Conservation (phyloP, 2,329 filamentous ascomycete species). For the Alternaria hordeiaustralica region DNA sequence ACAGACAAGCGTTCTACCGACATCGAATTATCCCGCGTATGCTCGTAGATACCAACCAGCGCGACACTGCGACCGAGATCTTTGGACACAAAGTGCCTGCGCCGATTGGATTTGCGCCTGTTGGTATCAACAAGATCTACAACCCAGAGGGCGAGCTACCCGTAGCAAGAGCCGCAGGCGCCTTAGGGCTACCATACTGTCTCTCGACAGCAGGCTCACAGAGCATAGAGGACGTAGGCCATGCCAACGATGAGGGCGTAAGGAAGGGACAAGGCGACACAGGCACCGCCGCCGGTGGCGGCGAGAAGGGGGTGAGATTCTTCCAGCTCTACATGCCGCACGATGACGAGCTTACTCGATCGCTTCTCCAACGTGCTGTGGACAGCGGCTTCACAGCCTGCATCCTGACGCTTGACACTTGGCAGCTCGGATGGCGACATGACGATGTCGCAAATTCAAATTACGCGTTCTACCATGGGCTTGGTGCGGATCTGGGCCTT, state of each 20-base stretch:
- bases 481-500: slow-evolving; percentile 65
- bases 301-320: slow-evolving; percentile 54
- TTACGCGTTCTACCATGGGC: slow-evolving; percentile 68
- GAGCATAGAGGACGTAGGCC: slow-evolving; percentile 64
- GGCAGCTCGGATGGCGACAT: slow-evolving; percentile 68
- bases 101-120: slow-evolving; percentile 69
- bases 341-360: slow-evolving; percentile 65
- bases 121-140: slow-evolving; percentile 72
- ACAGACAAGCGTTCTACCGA: slow-evolving; percentile 69
- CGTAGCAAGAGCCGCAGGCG: slow-evolving; percentile 66
- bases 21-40: slow-evolving; percentile 68
- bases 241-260: slow-evolving; percentile 57
- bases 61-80: slow-evolving; percentile 64
- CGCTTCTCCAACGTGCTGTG: slow-evolving; percentile 62
- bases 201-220: slow-evolving; percentile 64
- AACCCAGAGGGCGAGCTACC: slow-evolving; percentile 64
- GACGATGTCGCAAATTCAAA: slow-evolving; percentile 64
- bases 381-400: slow-evolving; percentile 63
- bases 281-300: slow-evolving; percentile 7
- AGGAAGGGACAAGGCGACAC: background rate
- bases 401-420: slow-evolving; percentile 69
- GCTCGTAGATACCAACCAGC: slow-evolving; percentile 65
- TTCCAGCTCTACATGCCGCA: slow-evolving; percentile 71
- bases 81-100: slow-evolving; percentile 66
- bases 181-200: slow-evolving; percentile 65